Base-by-base conservation (phyloP, 345 rosid genomes). In the Arabidopsis suecica region DNA sequence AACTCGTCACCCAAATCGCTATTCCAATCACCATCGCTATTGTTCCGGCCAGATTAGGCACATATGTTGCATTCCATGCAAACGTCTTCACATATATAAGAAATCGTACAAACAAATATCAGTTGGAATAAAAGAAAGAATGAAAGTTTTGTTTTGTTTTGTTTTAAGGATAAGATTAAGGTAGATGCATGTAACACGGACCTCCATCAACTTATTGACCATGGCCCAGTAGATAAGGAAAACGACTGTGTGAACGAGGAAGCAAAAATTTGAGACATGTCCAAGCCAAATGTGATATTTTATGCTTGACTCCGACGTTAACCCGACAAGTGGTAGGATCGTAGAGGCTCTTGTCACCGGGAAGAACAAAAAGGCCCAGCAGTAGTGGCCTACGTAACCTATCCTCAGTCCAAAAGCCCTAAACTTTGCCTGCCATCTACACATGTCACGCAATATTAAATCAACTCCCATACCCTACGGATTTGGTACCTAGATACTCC, bases 201-300 rank as follows among this genome's bases (percentile, higher is more conserved):
- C 95, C 82, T 63, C 62, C 58, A 42, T 45, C 79, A 87, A 69
- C 61, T 83, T 73, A 77, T 86, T 34, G 33, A 83, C 50, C 65
- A 86, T 82, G 38, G 74, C 86, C 91, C 90, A 87, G 77, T 89
- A 87, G 36, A 83, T 77, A 56, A 85, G 58, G 79, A 78, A 86
- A 10, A 88, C 80, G 6, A 87, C 4, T 1, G 85, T 68, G 79
- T 89, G 94, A 13, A 61, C 59, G 34, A 62, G 69, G 68, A 86
- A 86, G 36, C 59, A 71, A 41, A 82, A 32, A 70, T 69, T 89
- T 9, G 90, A 86, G 71, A 87, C 28, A 68, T 89, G 91, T 6
- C 91, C 95, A 0, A 89, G 86, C 95, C 91, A 87, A 11, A 87
- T 87, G 57, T 89, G 91, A 66, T 87, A 89, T 80, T 86, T 86